Conservation (phyloP, 2,329 filamentous ascomycete genomes). For the Fusarium euwallaceae region DNA sequence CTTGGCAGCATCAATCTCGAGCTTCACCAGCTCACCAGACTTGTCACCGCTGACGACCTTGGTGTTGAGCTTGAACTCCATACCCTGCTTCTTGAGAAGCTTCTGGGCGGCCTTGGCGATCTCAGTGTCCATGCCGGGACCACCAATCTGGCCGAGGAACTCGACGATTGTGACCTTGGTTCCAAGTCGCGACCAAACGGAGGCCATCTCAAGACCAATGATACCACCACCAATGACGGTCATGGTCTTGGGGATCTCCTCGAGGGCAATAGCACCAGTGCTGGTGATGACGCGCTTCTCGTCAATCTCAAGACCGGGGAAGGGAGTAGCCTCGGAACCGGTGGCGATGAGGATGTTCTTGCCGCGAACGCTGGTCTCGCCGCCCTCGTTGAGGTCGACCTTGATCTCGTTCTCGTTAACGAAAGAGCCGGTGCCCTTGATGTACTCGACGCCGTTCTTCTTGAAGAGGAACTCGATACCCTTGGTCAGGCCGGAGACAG, state of each 20-base stretch:
- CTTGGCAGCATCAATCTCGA: constrained; percentile 92
- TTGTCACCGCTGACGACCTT: constrained; percentile 92
- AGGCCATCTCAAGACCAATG: constrained; percentile 98
- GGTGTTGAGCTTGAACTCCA: constrained; percentile 98
- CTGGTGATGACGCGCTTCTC: constrained; percentile 98
- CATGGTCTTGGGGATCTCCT: constrained; percentile 95
- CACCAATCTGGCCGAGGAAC: constrained; percentile 95
- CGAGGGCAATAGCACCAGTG: constrained; percentile 90
- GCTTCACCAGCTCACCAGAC: constrained; percentile 80
- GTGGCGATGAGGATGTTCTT: constrained; percentile 99
- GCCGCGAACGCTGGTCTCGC: constrained; percentile 85
- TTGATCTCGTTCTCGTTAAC: constrained; percentile 91
- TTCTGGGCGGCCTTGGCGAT: constrained; percentile 93
- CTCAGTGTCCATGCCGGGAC: constrained; percentile 96
- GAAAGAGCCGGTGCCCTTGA: constrained; percentile 93
- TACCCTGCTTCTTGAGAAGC: constrained; percentile 93
- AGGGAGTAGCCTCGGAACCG: constrained; percentile 93
- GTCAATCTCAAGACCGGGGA: constrained; percentile 95
- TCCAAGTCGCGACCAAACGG: constrained; percentile 95
- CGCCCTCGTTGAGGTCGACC: constrained; percentile 90
- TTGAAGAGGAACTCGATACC: constrained; percentile 98
- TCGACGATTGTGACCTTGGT: constrained; percentile 97
- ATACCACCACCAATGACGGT: constrained; percentile 98
- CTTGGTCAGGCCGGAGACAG: constrained; percentile 90
- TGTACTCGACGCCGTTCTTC: constrained; percentile 98